Conservation (phyloP, 1,284 basidiomycete species). For the Trametes sp. region DNA sequence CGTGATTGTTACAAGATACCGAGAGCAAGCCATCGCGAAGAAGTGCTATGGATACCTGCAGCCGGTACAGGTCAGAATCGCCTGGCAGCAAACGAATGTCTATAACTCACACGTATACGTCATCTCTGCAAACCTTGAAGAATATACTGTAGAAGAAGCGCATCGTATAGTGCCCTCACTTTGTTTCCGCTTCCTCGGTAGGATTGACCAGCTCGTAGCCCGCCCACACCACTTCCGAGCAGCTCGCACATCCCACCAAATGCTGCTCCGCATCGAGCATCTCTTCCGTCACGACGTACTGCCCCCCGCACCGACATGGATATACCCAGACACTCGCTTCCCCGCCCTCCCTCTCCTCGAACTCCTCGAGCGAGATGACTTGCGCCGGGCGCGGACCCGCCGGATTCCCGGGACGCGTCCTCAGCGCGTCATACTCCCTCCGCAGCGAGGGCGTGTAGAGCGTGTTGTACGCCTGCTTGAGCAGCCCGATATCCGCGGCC, state of each 20-base stretch:
- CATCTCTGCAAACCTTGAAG: too few relatives aligned
- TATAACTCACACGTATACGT: too few relatives aligned
- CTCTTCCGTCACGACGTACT: slow-evolving; percentile 59
- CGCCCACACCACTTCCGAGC: slow-evolving; percentile 81
- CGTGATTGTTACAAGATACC: too few relatives aligned
- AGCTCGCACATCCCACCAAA: slow-evolving; percentile 71
- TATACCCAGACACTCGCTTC: slow-evolving; percentile 53
- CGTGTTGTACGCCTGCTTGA: slow-evolving; percentile 68
- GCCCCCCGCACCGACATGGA: slow-evolving; percentile 74
- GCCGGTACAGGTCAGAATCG: too few relatives aligned
- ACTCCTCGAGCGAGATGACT: slow-evolving; percentile 79
- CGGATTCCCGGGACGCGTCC: slow-evolving; percentile 8
- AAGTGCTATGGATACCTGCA: too few relatives aligned
- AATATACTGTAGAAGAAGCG: too few relatives aligned
- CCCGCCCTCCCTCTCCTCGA: slow-evolving; percentile 46
- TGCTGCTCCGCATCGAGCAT: slow-evolving; percentile 73
- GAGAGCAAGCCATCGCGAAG: too few relatives aligned
- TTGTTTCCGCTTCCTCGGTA: slow-evolving; percentile 4
- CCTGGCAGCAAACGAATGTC: too few relatives aligned
- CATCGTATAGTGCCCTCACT: not conserved
- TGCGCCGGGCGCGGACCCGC: slow-evolving; percentile 72
- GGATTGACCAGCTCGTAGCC: slow-evolving; percentile 70
- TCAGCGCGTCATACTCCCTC: slow-evolving; percentile 55
- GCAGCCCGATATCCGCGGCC: slow-evolving; percentile 55
- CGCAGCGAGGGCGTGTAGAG: slow-evolving; percentile 58